Evolutionary conservation across 345 rosid species (phyloP), one percentile per base, ranked within the genome.

Genomic region (Citrus australasica): DNA sequence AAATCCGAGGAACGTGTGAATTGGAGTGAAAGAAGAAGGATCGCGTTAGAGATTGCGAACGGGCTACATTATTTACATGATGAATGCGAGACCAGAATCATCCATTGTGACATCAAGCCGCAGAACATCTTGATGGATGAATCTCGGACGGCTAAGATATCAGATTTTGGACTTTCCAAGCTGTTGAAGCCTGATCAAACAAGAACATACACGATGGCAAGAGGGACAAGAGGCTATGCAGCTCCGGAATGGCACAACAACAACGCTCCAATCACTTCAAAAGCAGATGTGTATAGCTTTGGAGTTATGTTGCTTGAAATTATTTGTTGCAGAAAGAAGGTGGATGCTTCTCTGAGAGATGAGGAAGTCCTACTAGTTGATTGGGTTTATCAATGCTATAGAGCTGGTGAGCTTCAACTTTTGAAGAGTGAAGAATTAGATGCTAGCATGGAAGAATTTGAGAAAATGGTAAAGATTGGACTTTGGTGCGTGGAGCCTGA

Each of bases 51-150:
- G 53, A 70, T 78, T 11, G 71, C 55, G 2, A 79, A 71, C 3
- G 76, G 76, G 9, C 35, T 71, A 32, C 60, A 48, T 14, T 71
- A 71, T 72, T 71, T 78, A 30, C 72, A 78, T 11, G 64, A 78
- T 8, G 77, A 79, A 35, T 65, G 76, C 4, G 76, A 79, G 16
- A 72, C 70, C 11, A 7, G 19, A 62, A 78, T 78, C 76, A 78
- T 78, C 33, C 76, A 78, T 7, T 78, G 69, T n/a, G 64, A 78
- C 53, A 62, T 78, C 9, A 78, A 63, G 64, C 81, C 81, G 24
- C 62, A 70, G 0, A 78, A 78, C 51, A 60, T 72, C 2, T 48
- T 55, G 4, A 72, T 79, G 81, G 77, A 56, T 37, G 67, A 22
- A 9, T 64, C 32, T 19, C 10, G 33, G 35, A 19, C 32, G 17